Base-by-base conservation (phyloP, 2,329 filamentous ascomycete species). In the Plenodomus lindquistii region DNA sequence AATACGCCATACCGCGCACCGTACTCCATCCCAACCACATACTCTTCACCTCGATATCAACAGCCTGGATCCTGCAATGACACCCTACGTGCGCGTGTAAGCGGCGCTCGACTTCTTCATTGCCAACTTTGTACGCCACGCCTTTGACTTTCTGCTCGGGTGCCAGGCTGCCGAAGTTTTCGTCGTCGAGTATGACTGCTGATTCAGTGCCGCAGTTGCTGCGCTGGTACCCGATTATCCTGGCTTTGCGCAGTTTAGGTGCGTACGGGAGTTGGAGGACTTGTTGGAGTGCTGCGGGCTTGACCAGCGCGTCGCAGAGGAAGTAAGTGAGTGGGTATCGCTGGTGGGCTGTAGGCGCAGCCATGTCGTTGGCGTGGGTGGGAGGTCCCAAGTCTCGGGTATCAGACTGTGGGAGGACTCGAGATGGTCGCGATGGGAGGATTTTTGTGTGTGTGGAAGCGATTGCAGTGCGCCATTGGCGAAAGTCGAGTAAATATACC, bases 221-320 rank as follows among this genome's bases (percentile, higher is more conserved):
- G 3, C 34, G 31, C 31, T 19, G n/a, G 17, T 48, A 44, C 1
- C 37, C 36, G 6, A 19, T 10, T 4, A 44, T 19, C 9, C 27
- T 36, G 4, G 40, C 46, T 48, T 48, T 44, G 40, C 46, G 40
- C 10, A 48, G 36, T 31, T 44, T 48, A 19, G 41, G 37, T n/a
- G 27, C n/a, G 5, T 36, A 21, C 2, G 24, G 6, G 2, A 46
- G 37, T 11, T 20, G n/a, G n/a, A 46, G 37, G 6, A 39, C 19
- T n/a, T 15, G 19, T 21, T 40, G 43, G 1, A 48, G 20, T 2
- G 5, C 27, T 37, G 36, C 36, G 3, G 34, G 29, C 15, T 40
- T 37, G 8, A 41, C 37, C 7, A 40, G 24, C 15, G 24, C 31
- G 18, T 44, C 46, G 21, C 46, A 48, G 37, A 40, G 36, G 29